Evolutionary conservation across 805 yeast species (phyloP).

Genomic region (Spencermartinsiella europaea): DNA sequence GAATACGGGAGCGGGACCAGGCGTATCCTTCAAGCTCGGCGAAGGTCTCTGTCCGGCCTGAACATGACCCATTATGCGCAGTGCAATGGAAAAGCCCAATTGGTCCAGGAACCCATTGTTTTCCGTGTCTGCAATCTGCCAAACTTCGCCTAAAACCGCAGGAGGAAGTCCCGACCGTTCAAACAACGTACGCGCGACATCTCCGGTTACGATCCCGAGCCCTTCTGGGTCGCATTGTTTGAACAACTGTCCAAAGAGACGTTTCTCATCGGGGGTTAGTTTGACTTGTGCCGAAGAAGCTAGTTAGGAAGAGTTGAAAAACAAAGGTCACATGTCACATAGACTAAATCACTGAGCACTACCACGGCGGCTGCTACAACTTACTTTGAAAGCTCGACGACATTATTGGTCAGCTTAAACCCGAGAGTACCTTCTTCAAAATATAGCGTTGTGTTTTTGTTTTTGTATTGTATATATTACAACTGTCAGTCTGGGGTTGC

Average conservation of each 20-base stretch:
- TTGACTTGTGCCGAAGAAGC: constrained; percentile 10
- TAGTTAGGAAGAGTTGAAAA: neutral
- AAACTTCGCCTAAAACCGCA: constrained; percentile 74
- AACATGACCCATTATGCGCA: constrained; percentile 84
- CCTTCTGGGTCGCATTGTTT: constrained; percentile 71
- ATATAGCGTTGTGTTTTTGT: too few relatives aligned
- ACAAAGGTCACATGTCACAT: neutral
- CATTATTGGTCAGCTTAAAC: too few relatives aligned
- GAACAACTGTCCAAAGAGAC: constrained; percentile 69
- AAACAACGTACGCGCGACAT: constrained; percentile 72
- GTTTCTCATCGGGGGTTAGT: constrained; percentile 71
- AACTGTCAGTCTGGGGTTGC: too few relatives aligned
- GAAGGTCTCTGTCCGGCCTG: constrained; percentile 66
- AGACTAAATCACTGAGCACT: neutral
- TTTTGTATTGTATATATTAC: too few relatives aligned
- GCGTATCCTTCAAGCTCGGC: constrained; percentile 44
- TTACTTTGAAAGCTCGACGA: neutral
- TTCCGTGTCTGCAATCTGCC: constrained; percentile 91
- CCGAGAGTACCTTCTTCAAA: too few relatives aligned
- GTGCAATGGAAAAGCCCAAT: constrained; percentile 74
- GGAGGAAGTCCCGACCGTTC: constrained; percentile 84
- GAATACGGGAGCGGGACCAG: constrained; percentile 65
- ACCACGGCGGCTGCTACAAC: neutral
- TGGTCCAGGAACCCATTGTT: constrained; percentile 81
- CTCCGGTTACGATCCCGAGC: constrained; percentile 83